A percentile compares a stretch with the other conserved stretches of the same genome.
Conservation (phyloP, 768 basidiomycete species). For the Termitomyces sp. region DNA sequence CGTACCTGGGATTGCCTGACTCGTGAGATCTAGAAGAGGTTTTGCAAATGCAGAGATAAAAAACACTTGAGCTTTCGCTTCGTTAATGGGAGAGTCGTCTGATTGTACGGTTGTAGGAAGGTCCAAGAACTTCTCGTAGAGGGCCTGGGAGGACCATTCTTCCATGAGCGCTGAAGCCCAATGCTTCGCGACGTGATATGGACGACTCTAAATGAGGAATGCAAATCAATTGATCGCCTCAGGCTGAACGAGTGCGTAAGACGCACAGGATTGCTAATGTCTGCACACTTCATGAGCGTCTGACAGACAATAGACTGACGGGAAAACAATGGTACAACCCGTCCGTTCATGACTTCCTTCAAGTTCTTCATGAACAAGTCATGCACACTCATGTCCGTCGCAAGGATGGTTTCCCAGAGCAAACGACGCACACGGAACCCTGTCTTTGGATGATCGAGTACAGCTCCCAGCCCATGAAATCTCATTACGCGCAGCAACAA, state of each 20-base stretch:
- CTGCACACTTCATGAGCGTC: constrained; percentile 92
- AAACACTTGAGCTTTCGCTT: constrained; percentile 80
- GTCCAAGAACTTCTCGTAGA: constrained; percentile 74
- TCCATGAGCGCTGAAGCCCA: constrained; percentile 87
- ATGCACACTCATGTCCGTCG: constrained; percentile 95
- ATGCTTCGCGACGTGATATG: constrained; percentile 83
- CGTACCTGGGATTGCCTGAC: constrained; percentile 70
- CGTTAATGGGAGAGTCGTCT: constrained; percentile 42
- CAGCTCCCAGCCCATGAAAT: constrained; percentile 64
- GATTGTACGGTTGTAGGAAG: constrained; percentile 57
- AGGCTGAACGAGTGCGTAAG: not conserved
- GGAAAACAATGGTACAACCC: constrained; percentile 29
- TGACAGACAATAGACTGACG: constrained; percentile 78
- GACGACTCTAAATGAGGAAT: constrained; percentile 61
- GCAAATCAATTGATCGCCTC: not conserved
- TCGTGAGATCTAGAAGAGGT: constrained; percentile 76
- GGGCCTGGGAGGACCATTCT: constrained; percentile 89
- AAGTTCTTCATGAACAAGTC: constrained; percentile 75
- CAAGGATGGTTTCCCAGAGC: constrained; percentile 77
- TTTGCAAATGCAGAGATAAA: constrained; percentile 81
- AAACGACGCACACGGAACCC: constrained; percentile 59
- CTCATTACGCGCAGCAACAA: constrained; percentile 77
- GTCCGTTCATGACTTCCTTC: constrained; percentile 38
- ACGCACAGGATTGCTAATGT: constrained; percentile 96
- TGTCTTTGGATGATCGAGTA: constrained; percentile 51